Evolutionary conservation across 2,329 filamentous ascomycete genomes (phyloP).

Genomic region (Ceratocystis lukuohia): DNA sequence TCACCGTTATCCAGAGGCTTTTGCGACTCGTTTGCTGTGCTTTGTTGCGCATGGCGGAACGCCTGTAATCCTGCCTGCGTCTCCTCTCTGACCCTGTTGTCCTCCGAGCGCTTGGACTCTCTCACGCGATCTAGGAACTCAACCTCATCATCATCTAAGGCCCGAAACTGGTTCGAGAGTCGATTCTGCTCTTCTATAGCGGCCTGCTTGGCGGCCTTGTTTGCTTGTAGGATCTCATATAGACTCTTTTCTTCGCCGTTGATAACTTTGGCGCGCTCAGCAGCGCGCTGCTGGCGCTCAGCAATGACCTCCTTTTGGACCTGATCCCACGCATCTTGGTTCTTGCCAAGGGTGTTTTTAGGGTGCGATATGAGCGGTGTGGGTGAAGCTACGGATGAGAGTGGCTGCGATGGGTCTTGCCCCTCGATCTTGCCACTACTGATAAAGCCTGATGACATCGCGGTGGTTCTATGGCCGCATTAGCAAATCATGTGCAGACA

Average conservation of each 20-base stretch:
- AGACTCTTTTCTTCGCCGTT: slow-evolving; percentile 45
- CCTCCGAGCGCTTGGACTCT: slow-evolving; percentile 37
- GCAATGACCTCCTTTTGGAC: slow-evolving; percentile 53
- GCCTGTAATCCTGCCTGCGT: slow-evolving; percentile 42
- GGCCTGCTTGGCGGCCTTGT: slow-evolving; percentile 66
- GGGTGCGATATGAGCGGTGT: slow-evolving; percentile 20
- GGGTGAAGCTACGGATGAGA: background rate
- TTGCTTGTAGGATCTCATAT: slow-evolving; percentile 65
- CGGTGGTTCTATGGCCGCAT: background rate
- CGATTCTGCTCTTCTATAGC: slow-evolving; percentile 62
- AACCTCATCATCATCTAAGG: slow-evolving; percentile 65
- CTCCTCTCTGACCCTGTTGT: slow-evolving; percentile 41
- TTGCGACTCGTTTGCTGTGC: slow-evolving; percentile 21
- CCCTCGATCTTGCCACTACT: slow-evolving; percentile 39
- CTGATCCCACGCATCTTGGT: slow-evolving; percentile 44
- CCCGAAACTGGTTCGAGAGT: slow-evolving; percentile 63
- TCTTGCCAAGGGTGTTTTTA: slow-evolving; percentile 20
- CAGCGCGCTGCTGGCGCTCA: slow-evolving; percentile 41
- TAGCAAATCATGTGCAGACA: background rate
- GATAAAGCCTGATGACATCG: slow-evolving; percentile 43
- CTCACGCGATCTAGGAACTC: slow-evolving; percentile 55
- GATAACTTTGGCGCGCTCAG: slow-evolving; percentile 32
- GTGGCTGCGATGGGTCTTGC: slow-evolving; percentile 19
- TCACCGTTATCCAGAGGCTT: slow-evolving; percentile 22
- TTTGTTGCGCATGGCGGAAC: slow-evolving; percentile 41